Percentiles rank a stretch among this genome's conserved stretches.
These are phyloP conservation scores for Gaeumannomyces tritici DNA, from an alignment of 2,329 filamentous ascomycete genomes.

Conservation along the genomic window DNA sequence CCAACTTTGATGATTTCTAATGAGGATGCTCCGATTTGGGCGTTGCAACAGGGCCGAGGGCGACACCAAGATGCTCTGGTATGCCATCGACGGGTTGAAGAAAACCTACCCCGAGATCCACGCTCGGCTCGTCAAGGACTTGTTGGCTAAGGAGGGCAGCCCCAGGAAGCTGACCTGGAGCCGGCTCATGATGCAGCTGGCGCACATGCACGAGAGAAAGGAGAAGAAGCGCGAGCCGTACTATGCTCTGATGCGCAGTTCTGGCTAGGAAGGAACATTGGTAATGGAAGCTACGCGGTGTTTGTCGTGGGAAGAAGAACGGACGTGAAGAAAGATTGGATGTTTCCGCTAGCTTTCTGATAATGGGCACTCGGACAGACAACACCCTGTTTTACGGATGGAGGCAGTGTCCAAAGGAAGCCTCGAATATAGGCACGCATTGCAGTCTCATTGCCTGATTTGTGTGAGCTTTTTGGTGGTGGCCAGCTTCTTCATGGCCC, in stretches of 20 bases:
- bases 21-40: not conserved
- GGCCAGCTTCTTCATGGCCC: not conserved
- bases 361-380: not conserved
- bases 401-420: too few species aligned
- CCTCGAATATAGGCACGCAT: too few species aligned
- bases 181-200: slow-evolving; percentile 3
- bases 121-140: not conserved
- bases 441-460: too few species aligned
- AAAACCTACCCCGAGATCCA: not conserved
- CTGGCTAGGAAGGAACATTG: not conserved
- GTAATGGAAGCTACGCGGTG: not conserved
- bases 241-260: not conserved
- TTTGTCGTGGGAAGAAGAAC: not conserved
- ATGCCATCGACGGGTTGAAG: not conserved
- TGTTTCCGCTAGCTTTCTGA: not conserved
- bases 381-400: not conserved
- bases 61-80: slow-evolving; percentile 1
- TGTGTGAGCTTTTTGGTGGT: not conserved
- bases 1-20: not conserved
- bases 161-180: not conserved
- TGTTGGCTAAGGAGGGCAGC: not conserved
- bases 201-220: not conserved
- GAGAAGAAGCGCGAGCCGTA: not conserved
- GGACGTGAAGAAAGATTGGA: not conserved
- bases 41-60: not conserved